Percentiles rank a stretch among this genome's conserved stretches.
phyloP scores from a whole-genome alignment of 306 rosid genomes.

The Medicago lupulina region DNA sequence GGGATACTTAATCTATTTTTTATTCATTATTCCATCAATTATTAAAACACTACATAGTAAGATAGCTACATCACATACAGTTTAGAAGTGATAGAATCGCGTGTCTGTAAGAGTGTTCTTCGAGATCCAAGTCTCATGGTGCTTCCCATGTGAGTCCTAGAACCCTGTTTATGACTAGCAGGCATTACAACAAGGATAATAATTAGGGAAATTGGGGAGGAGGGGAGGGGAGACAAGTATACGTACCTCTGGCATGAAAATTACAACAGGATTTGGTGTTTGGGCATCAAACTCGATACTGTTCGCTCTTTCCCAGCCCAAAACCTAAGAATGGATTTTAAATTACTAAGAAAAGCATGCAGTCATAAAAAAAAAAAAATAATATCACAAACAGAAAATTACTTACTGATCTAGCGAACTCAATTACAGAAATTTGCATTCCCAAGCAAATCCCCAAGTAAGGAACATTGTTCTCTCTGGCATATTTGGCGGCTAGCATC shows the following conservation, averaged over 20 bases:
- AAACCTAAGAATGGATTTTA: constrained; percentile 61
- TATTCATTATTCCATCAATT: constrained; percentile 27
- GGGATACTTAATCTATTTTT: constrained; percentile 7
- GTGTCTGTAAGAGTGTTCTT: constrained; percentile 76
- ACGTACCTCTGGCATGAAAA: constrained; percentile 99
- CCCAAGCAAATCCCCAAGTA: constrained; percentile 99
- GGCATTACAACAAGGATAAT: constrained; percentile 11
- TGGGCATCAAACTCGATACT: constrained; percentile 82
- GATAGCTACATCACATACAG: constrained; percentile 68
- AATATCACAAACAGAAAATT: constrained; percentile 33
- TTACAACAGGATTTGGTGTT: constrained; percentile 84
- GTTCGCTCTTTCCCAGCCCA: constrained; percentile 89
- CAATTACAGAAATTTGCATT: constrained; percentile 96
- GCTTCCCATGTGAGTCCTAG: constrained; percentile 97
- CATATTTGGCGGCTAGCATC: constrained; percentile 97
- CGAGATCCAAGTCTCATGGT: constrained; percentile 99
- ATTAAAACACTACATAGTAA: constrained; percentile 21
- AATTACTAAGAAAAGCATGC: constrained; percentile 26
- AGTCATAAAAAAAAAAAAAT: constrained; percentile 28
- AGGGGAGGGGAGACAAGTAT: constrained; percentile 12
- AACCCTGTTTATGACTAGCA: constrained; percentile 61
- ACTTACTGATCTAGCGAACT: constrained; percentile 93
- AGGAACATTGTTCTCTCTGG: constrained; percentile 95
- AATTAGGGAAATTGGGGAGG: not conserved
- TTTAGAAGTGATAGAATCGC: constrained; percentile 82